These are phyloP conservation scores for Xylariaceae sp. DNA, from an alignment of 2,329 filamentous ascomycete genomes.

Conservation along the genomic window DNA sequence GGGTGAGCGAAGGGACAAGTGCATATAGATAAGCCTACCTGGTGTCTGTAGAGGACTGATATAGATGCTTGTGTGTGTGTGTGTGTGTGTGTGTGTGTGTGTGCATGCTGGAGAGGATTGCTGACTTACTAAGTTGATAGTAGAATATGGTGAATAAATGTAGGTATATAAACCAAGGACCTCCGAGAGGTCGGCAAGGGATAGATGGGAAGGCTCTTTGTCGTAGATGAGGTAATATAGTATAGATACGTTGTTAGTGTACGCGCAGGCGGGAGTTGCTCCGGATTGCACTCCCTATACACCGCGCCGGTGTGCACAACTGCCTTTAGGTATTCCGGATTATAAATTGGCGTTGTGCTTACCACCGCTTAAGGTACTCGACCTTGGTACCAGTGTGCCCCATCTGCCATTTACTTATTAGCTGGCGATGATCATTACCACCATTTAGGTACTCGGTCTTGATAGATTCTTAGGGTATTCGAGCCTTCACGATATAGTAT, in stretches of 20 bases:
- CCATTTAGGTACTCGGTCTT: background rate
- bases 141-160: background rate
- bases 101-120: background rate
- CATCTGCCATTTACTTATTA: background rate
- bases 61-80: background rate
- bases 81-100: background rate
- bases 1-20: too few species aligned
- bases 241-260: slow-evolving; percentile 1
- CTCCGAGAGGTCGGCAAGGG: too few species aligned
- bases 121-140: background rate
- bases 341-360: background rate
- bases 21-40: background rate
- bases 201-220: background rate
- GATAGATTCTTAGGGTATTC: slow-evolving; percentile 5
- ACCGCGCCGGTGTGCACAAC: background rate
- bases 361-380: background rate
- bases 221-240: background rate
- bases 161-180: background rate
- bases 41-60: background rate
- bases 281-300: slow-evolving; percentile 3
- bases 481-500: background rate
- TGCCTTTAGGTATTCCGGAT: background rate
- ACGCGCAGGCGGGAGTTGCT: slow-evolving; percentile 4
- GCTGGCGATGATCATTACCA: background rate
- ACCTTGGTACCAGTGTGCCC: background rate